phyloP scores from a whole-genome alignment of 2,329 filamentous ascomycete species.

The Cercospora canescens region DNA sequence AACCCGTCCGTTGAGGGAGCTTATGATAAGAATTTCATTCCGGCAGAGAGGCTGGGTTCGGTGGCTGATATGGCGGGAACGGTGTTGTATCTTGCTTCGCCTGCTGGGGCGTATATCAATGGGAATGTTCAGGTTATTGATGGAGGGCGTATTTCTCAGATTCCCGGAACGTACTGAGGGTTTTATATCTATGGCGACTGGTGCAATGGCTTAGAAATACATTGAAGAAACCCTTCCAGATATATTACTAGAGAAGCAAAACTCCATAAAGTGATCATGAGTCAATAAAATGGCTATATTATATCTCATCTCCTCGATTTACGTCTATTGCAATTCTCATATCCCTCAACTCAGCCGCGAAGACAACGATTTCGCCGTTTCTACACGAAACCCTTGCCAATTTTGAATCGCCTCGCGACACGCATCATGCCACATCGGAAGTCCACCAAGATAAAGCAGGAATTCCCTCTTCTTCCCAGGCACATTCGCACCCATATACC shows the following conservation, averaged over 20 bases:
- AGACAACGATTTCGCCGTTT: not conserved
- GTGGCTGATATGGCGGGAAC: slow-evolving; percentile 65
- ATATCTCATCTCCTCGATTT: not conserved
- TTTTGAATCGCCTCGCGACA: slow-evolving; percentile 3
- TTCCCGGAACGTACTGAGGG: slow-evolving; percentile 22
- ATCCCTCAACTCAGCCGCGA: no score
- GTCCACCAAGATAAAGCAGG: slow-evolving; percentile 27
- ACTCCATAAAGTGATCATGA: no score
- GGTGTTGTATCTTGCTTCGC: slow-evolving; percentile 64
- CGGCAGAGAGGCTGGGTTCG: slow-evolving; percentile 59
- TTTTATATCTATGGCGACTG: no score
- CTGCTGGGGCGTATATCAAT: slow-evolving; percentile 66
- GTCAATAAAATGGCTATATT: no score
- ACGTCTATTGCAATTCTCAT: not conserved
- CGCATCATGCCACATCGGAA: slow-evolving; percentile 6
- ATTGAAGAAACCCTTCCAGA: not conserved
- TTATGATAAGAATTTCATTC: slow-evolving; percentile 50
- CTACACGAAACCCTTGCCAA: not conserved
- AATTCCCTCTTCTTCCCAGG: slow-evolving; percentile 21
- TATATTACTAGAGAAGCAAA: not conserved
- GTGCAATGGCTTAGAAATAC: not conserved
- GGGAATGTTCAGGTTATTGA: slow-evolving; percentile 43
- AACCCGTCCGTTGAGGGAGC: slow-evolving; percentile 39
- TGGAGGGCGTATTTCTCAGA: slow-evolving; percentile 23
- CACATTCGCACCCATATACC: not conserved